Evolutionary conservation across 1,284 basidiomycete species (phyloP).

Genomic region (Fomitopsis betulina): DNA sequence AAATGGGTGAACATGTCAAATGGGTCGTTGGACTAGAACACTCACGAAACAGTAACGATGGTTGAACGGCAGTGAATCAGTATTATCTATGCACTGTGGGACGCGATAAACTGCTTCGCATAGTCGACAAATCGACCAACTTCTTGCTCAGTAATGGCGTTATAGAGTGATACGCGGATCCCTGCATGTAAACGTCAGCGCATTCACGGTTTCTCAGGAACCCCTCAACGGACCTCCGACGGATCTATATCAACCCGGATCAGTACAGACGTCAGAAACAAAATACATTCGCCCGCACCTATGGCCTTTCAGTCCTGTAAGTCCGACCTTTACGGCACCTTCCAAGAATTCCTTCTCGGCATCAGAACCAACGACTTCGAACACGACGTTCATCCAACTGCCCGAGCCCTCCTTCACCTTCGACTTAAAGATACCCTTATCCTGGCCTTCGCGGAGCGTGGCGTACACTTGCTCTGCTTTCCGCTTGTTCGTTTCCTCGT

Average conservation of each 20-base stretch:
- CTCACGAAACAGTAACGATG: background rate
- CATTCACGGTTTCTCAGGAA: constrained; percentile 10
- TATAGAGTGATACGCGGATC: constrained; percentile 91
- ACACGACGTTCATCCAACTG: constrained; percentile 94
- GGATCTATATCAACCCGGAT: constrained; percentile 34
- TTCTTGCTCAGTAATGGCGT: constrained; percentile 86
- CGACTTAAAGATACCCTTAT: constrained; percentile 58
- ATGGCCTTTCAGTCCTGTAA: constrained; percentile 90
- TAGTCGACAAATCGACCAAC: constrained; percentile 58
- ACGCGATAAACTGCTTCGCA: constrained; percentile 48
- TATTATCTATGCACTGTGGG: constrained; percentile 40
- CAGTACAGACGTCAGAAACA: background rate
- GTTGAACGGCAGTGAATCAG: background rate
- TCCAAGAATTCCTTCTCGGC: constrained; percentile 71
- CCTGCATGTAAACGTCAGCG: constrained; percentile 40
- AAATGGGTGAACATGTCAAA: background rate
- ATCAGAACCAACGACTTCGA: constrained; percentile 67
- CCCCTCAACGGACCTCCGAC: constrained; percentile 48
- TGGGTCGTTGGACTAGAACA: background rate
- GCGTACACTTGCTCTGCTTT: constrained; percentile 79
- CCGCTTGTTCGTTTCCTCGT: constrained; percentile 60
- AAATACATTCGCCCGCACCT: constrained; percentile 49
- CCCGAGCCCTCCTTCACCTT: constrained; percentile 71
- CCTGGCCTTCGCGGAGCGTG: constrained; percentile 67
- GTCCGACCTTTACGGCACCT: constrained; percentile 72